These are phyloP conservation scores for Escallonia rubra DNA, from an alignment of 129 eudicot species.

Conservation along the genomic window DNA sequence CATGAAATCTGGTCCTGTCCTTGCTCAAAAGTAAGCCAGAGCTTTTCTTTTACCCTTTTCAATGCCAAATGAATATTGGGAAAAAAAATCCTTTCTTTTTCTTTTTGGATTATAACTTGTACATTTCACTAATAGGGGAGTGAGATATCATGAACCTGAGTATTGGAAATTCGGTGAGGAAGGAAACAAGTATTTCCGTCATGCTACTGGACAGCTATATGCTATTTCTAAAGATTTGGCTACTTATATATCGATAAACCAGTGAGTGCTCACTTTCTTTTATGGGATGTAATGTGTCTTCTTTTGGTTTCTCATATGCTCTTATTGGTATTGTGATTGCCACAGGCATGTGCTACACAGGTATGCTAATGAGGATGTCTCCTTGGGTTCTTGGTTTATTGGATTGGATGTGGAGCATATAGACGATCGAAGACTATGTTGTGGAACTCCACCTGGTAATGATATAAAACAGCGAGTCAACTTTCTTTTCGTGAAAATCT, in stretches of 20 bases:
- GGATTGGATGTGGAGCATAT: conserved; percentile 81
- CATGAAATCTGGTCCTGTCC: conserved; percentile 97
- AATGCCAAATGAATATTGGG: neutral
- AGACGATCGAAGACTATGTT: conserved; percentile 76
- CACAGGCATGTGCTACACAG: conserved; percentile 73
- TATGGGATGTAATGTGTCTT: no score
- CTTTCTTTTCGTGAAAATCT: no score
- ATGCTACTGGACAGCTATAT: conserved; percentile 88
- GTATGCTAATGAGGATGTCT: conserved; percentile 88
- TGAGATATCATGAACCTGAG: conserved; percentile 92
- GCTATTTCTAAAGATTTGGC: conserved; percentile 91
- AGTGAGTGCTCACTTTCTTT: conserved; percentile 34
- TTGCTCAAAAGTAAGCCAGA: conserved; percentile 66
- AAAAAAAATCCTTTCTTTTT: conserved; percentile 4
- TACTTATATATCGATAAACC: conserved; percentile 70
- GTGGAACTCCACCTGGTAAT: conserved; percentile 96
- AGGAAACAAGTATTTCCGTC: conserved; percentile 90
- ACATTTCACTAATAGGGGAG: conserved; percentile 53
- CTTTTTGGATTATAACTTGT: neutral
- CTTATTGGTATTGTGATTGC: neutral
- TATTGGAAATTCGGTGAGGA: conserved; percentile 90
- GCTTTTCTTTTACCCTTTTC: neutral
- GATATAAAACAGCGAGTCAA: neutral
- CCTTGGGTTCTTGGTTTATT: conserved; percentile 86
- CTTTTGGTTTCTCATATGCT: neutral